Conservation (phyloP, 495 filamentous ascomycete species). For the Clohesyomyces aquaticus region DNA sequence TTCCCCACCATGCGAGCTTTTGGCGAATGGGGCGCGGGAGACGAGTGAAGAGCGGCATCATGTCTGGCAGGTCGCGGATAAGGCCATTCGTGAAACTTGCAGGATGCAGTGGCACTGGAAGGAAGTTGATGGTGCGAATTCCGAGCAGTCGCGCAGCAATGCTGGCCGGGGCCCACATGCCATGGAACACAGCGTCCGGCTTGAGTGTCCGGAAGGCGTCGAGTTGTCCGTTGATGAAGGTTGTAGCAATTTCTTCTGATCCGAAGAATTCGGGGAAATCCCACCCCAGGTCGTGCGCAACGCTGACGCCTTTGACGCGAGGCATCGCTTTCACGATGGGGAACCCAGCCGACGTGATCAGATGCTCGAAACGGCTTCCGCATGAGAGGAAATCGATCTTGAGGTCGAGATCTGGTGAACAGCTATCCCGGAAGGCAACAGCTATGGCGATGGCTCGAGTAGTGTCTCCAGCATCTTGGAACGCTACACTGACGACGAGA, state of each 20-base stretch:
- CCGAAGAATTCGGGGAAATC: slow-evolving; percentile 36
- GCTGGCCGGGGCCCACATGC: slow-evolving; percentile 34
- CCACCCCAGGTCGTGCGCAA: slow-evolving; percentile 33
- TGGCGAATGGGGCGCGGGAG: slow-evolving; percentile 27
- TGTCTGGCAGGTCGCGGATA: slow-evolving; percentile 32
- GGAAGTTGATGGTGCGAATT: slow-evolving; percentile 33
- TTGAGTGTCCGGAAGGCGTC: slow-evolving; percentile 20
- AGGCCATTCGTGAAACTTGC: slow-evolving; percentile 20
- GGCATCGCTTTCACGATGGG: slow-evolving; percentile 20
- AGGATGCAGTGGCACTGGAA: slow-evolving; percentile 30
- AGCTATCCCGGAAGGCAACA: slow-evolving; percentile 22
- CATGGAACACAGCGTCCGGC: slow-evolving; percentile 34
- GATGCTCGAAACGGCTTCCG: slow-evolving; percentile 24
- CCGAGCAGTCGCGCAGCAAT: slow-evolving; percentile 26
- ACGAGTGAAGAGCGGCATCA: slow-evolving; percentile 35
- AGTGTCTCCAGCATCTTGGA: slow-evolving; percentile 32
- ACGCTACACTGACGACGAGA: slow-evolving; percentile 29
- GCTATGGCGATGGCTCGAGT: slow-evolving; percentile 33
- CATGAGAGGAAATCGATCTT: slow-evolving; percentile 32
- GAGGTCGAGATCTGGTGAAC: slow-evolving; percentile 20
- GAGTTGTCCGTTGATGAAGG: slow-evolving; percentile 31
- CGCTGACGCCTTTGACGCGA: slow-evolving; percentile 27
- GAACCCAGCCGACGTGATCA: slow-evolving; percentile 30
- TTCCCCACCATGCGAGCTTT: slow-evolving; percentile 21
- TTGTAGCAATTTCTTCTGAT: slow-evolving; percentile 31